A percentile compares a stretch with the other conserved stretches of the same genome.
Evolutionary conservation across 257 asterid species (phyloP).

Genomic region (Solanum dulcamara): DNA sequence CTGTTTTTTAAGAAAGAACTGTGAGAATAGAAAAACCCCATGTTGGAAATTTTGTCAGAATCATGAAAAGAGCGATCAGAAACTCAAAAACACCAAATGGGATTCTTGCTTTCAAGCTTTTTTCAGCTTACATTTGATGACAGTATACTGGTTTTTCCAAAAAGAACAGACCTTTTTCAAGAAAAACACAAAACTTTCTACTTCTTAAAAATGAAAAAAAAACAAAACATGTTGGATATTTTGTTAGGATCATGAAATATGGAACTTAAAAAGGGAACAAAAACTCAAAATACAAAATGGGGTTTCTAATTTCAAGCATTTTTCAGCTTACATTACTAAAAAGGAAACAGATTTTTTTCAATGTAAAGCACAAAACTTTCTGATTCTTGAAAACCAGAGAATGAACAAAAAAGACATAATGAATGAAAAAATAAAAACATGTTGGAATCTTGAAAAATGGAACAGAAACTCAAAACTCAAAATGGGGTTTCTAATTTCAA

Average conservation of each 20-base stretch:
- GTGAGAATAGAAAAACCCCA: neutral
- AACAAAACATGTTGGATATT: neutral
- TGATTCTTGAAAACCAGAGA: neutral
- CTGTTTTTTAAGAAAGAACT: neutral
- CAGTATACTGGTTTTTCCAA: neutral
- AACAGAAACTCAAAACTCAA: neutral
- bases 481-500: neutral
- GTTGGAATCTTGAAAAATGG: neutral
- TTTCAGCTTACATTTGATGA: neutral
- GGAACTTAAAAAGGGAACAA: neutral
- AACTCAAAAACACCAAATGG: neutral
- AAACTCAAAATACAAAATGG: neutral
- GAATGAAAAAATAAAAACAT: neutral
- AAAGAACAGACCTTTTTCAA: neutral
- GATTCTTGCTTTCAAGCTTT: neutral
- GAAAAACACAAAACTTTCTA: neutral
- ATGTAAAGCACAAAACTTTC: neutral
- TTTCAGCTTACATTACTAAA: neutral
- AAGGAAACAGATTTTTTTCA: neutral
- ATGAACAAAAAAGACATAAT: neutral
- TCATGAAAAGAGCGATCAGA: neutral
- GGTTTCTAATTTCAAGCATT: neutral
- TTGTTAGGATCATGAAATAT: neutral
- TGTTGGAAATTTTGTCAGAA: neutral
- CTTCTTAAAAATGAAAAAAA: neutral